These are phyloP conservation scores for Xanthoparmelia taractica DNA, from an alignment of 495 filamentous ascomycete species.

Conservation along the genomic window DNA sequence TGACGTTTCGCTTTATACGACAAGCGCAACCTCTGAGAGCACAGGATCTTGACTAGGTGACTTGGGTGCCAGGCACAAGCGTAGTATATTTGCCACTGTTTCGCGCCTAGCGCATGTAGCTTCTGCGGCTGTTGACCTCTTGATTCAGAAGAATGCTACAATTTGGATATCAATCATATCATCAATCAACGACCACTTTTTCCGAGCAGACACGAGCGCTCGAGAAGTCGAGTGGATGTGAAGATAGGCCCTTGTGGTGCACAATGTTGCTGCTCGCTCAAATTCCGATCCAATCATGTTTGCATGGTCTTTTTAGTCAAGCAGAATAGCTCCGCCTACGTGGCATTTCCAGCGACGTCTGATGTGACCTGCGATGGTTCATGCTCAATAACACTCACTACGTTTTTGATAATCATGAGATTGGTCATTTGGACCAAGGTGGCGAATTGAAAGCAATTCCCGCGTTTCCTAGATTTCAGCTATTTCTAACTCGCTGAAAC, in stretches of 20 bases:
- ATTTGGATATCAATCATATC: not conserved
- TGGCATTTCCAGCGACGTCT: not conserved
- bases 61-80: not conserved
- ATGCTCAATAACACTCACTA: not conserved
- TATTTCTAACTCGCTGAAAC: not conserved
- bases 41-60: not conserved
- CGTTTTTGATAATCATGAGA: not conserved
- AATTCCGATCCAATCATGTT: too few relatives aligned
- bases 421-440: not conserved
- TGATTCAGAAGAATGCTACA: not conserved
- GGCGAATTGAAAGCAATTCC: not conserved
- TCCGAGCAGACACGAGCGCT: not conserved
- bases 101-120: slow-evolving; percentile 3
- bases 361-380: not conserved
- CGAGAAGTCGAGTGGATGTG: not conserved
- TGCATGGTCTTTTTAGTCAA: not conserved
- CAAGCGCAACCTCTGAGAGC: not conserved
- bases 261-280: not conserved
- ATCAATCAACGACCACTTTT: not conserved
- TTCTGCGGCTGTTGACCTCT: not conserved
- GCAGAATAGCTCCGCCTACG: not conserved
- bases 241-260: not conserved
- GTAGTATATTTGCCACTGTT: not conserved
- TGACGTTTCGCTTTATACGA: not conserved
- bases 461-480: too few relatives aligned